Evolutionary conservation across 2,329 filamentous ascomycete genomes (phyloP).

Genomic region (Colletotrichum aenigma): DNA sequence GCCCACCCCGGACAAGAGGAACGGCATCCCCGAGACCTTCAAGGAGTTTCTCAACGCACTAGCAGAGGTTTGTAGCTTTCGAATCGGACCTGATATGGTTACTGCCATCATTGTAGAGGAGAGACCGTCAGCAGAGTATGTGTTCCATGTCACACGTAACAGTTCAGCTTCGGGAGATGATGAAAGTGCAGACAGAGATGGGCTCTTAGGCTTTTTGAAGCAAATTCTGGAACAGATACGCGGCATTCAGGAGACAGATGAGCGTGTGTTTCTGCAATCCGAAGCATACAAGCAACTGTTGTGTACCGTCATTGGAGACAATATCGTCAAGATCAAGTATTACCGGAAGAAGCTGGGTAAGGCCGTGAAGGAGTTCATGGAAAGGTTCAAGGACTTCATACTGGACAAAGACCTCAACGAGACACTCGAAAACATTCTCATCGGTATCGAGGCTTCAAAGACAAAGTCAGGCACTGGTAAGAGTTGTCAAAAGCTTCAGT

Average conservation of each 20-base stretch:
- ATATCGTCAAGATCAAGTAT: neutral
- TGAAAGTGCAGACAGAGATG: neutral
- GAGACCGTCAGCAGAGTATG: neutral
- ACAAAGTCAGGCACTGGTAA: neutral
- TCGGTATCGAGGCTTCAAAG: neutral
- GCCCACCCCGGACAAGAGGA: neutral
- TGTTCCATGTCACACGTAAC: neutral
- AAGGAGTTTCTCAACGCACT: neutral
- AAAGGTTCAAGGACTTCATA: fast-evolving
- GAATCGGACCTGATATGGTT: neutral
- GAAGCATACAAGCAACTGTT: neutral
- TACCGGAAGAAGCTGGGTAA: neutral
- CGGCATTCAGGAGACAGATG: neutral
- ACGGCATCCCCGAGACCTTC: neutral
- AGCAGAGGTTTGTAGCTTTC: neutral
- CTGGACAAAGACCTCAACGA: neutral
- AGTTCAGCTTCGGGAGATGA: neutral
- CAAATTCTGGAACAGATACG: neutral
- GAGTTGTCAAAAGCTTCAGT: neutral
- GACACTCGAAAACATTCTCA: neutral
- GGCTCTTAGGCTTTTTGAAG: neutral
- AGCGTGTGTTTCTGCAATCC: neutral
- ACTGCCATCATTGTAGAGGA: neutral
- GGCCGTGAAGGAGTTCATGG: neutral
- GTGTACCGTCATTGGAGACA: neutral